A percentile compares a stretch with the other conserved stretches of the same genome.
Conservation (phyloP, 208 protist genomes). For the Spironucleus salmonicida region DNA sequence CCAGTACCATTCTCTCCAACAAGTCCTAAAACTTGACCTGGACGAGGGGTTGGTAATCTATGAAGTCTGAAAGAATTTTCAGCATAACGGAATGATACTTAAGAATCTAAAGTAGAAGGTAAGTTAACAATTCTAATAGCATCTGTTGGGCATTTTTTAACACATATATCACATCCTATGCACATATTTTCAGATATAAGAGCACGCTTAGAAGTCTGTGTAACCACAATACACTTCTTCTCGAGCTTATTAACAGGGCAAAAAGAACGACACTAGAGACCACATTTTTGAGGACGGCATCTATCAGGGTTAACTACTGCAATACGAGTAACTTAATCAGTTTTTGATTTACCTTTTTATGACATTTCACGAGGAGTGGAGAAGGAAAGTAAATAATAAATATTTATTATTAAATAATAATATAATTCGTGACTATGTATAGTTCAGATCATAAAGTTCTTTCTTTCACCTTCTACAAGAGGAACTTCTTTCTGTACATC, state of each 20-base stretch:
- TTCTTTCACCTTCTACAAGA: too few species aligned
- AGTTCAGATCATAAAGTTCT: too few species aligned
- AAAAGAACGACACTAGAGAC: constrained; percentile 68
- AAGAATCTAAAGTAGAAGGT: constrained; percentile 80
- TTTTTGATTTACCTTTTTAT: constrained; percentile 31
- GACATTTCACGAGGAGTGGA: constrained; percentile 23
- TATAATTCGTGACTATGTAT: too few species aligned
- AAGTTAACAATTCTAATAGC: constrained; percentile 99
- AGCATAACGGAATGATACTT: constrained; percentile 94
- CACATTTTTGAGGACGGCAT: constrained; percentile 97
- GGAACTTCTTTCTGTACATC: too few species aligned
- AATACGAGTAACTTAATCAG: constrained; percentile 84
- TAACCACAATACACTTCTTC: constrained; percentile 97
- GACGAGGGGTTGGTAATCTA: constrained; percentile 83
- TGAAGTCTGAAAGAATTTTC: constrained; percentile 99
- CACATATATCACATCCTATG: constrained; percentile 97
- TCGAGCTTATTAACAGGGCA: constrained; percentile 49
- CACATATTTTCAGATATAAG: constrained; percentile 94
- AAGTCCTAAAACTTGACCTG: constrained; percentile 94
- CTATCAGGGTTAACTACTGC: constrained; percentile 76
- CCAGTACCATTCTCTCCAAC: constrained; percentile 99
- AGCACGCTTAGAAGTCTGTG: constrained; percentile 59
- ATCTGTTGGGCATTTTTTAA: constrained; percentile 98
- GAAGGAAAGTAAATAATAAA: too few species aligned
- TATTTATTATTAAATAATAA: too few species aligned